Base-by-base conservation (phyloP, 2,329 filamentous ascomycete species). In the Ascomycota sp. region DNA sequence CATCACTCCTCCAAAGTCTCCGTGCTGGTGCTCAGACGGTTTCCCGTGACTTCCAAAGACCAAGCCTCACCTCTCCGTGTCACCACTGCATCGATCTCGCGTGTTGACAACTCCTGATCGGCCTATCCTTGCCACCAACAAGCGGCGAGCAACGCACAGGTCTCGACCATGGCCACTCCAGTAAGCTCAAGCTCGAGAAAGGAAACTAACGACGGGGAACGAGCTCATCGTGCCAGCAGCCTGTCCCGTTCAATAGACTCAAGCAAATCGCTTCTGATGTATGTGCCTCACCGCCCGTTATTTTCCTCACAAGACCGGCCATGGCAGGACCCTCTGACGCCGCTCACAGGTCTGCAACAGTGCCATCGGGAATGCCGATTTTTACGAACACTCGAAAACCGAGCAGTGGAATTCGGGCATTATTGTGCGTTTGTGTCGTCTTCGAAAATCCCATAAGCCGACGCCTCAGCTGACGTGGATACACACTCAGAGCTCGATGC, bases 401-500 rank as follows among this genome's bases (percentile, higher is more conserved):
- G 72, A 77, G 51, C 61, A 72, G 45, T 95, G 86, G 86, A 95
- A 95, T 62, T 77, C 77, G 27, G 63, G 66, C 43, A 95, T 98
- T 55, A 93, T 95, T 55, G 83, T 92, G 68, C 47, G 71, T 61
- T 21, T 21, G 16, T 21, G 16, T 5, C 16, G 16, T 21, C 16
- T 21, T 21, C 3, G 16, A 5, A 21, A 21, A 21, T 21, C 16
- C 16, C 16, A 21, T 21, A 21, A 3, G 16, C 16, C 16, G 16
- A 21, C 16, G 16, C 16, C 16, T 21, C 16, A 21, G 16, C 16
- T 21, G 16, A 21, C 16, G 16, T 21, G 16, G 16, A 21, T 21
- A 21, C 16, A 5, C 16, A 21, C 36, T 30, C 25, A 82, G 76
- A 80, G 76, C 61, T 69, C 65, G 36, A 78, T 86, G 52, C 72